phyloP scores from a whole-genome alignment of 1,284 basidiomycete species.

The Leccinum fuscescens region DNA sequence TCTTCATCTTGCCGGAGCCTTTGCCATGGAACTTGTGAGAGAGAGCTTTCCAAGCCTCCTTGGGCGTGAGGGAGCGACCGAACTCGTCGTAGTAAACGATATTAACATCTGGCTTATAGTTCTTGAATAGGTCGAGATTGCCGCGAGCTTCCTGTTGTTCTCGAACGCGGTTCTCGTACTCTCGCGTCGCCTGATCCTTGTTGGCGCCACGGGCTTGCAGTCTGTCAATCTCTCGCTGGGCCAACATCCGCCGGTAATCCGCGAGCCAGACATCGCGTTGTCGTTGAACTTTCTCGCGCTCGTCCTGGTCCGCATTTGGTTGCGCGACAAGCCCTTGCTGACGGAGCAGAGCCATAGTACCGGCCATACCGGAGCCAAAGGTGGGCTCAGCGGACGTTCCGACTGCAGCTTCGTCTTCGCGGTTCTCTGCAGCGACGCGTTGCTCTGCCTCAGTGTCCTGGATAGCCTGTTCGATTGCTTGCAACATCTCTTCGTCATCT shows the following conservation, averaged over 20 bases:
- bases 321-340: constrained; percentile 87
- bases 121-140: constrained; percentile 80
- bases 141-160: constrained; percentile 90
- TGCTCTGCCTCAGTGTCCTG: constrained; percentile 59
- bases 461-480: constrained; percentile 69
- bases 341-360: constrained; percentile 84
- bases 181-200: constrained; percentile 91
- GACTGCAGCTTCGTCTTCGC: constrained; percentile 36
- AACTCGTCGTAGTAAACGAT: constrained; percentile 97
- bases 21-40: constrained; percentile 97
- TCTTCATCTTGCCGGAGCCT: constrained; percentile 91
- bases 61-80: constrained; percentile 84
- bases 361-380: constrained; percentile 81
- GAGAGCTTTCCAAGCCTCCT: constrained; percentile 96
- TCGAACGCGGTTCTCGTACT: constrained; percentile 89
- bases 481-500: constrained; percentile 70
- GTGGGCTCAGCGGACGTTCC: constrained; percentile 73
- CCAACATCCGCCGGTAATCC: constrained; percentile 73
- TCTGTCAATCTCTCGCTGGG: constrained; percentile 75
- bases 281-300: constrained; percentile 80
- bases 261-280: constrained; percentile 91
- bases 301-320: constrained; percentile 62
- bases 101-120: constrained; percentile 96
- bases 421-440: constrained; percentile 36
- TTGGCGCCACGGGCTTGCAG: constrained; percentile 73